Percentiles rank a stretch among this genome's conserved stretches.
Evolutionary conservation across 2,329 filamentous ascomycete genomes (phyloP).

Genomic region (Passalora sequoiae): DNA sequence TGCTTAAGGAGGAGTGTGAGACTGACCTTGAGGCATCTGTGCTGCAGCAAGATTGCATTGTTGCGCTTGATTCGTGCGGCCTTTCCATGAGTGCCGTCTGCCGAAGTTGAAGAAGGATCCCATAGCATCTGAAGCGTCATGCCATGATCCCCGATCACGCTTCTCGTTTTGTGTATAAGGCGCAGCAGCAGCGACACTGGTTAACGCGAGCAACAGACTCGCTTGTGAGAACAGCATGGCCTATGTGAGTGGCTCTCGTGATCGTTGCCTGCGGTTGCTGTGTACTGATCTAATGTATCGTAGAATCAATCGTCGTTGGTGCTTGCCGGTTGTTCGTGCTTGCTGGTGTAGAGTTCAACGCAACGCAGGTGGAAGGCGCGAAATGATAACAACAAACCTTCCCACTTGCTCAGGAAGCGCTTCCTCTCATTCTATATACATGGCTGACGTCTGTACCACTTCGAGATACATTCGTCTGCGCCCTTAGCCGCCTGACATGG

Average conservation of each 20-base stretch:
- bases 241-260: slow-evolving; percentile 1
- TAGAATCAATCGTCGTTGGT: too few relatives aligned
- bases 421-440: slow-evolving; percentile 27
- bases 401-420: slow-evolving; percentile 7
- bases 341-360: not conserved
- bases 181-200: slow-evolving; percentile 17
- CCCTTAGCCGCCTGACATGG: slow-evolving; percentile 18
- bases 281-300: not conserved
- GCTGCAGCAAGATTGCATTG: slow-evolving; percentile 16
- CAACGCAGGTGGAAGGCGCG: not conserved
- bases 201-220: slow-evolving; percentile 19
- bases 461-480: slow-evolving; percentile 12
- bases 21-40: slow-evolving; percentile 21
- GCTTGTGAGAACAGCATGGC: slow-evolving; percentile 26
- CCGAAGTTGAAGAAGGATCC: slow-evolving; percentile 11
- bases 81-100: slow-evolving; percentile 15
- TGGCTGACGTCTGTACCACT: slow-evolving; percentile 23
- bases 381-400: not conserved
- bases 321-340: not conserved
- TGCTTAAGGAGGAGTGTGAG: not conserved
- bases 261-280: not conserved
- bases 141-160: slow-evolving; percentile 16
- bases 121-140: slow-evolving; percentile 1
- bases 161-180: slow-evolving; percentile 20
- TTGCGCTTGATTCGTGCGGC: slow-evolving; percentile 3